Evolutionary conservation across 2,329 filamentous ascomycete species (phyloP).

Genomic region (Orbilia quercus): DNA sequence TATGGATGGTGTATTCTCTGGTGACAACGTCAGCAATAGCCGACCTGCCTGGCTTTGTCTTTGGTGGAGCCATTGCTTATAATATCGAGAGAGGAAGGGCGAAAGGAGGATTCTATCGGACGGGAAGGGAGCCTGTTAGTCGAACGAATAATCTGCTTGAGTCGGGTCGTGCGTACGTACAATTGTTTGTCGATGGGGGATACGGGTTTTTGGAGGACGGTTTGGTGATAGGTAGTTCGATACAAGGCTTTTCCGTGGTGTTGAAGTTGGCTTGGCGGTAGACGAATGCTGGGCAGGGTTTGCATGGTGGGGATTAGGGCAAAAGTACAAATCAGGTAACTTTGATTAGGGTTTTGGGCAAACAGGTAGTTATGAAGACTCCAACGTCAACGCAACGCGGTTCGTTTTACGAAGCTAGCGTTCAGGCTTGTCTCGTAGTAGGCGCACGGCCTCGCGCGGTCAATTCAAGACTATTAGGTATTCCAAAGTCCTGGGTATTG

Average conservation of each 20-base stretch:
- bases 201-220: conserved; percentile 30
- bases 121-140: conserved; percentile 18
- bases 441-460: neutral
- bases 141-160: conserved; percentile 1
- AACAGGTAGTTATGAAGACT: conserved; percentile 22
- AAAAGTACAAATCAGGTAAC: conserved; percentile 28
- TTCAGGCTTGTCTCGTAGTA: too few relatives aligned
- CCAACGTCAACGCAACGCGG: conserved; percentile 34
- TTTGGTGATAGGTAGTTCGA: conserved; percentile 29
- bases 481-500: too few relatives aligned
- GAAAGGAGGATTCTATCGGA: conserved; percentile 6
- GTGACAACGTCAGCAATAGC: conserved; percentile 99
- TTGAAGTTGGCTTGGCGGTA: conserved; percentile 45
- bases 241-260: conserved; percentile 49
- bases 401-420: neutral
- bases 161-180: conserved; percentile 22
- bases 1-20: conserved; percentile 99
- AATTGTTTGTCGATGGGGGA: conserved; percentile 40
- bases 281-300: conserved; percentile 12
- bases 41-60: conserved; percentile 80
- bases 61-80: conserved; percentile 73
- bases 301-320: conserved; percentile 54
- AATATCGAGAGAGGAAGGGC: conserved; percentile 6
- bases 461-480: neutral
- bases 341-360: conserved; percentile 54